A percentile compares a stretch with the other conserved stretches of the same genome.
Evolutionary conservation across 2,329 filamentous ascomycete genomes (phyloP).

Genomic region (Venturiaceae sp.): DNA sequence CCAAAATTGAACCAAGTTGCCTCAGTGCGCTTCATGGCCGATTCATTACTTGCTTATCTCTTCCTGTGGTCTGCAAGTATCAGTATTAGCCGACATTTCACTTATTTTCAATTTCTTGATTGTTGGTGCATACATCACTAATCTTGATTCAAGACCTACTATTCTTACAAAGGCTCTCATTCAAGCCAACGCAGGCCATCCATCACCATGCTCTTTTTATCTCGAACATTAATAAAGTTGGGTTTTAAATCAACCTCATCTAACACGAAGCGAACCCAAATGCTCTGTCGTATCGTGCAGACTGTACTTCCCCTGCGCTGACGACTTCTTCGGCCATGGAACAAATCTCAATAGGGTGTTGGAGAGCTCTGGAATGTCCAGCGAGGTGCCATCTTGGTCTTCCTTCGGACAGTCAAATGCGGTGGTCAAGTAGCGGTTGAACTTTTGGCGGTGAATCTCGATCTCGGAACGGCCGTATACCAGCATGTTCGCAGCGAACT

Average conservation of each 20-base stretch:
- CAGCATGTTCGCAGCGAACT: not conserved
- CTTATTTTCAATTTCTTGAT: not conserved
- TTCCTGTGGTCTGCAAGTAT: conserved; percentile 1
- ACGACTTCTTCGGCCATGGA: not conserved
- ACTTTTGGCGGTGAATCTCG: not conserved
- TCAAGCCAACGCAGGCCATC: not conserved
- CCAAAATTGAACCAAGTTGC: conserved; percentile 3
- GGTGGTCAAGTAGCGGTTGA: not conserved
- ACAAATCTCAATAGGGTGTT: not conserved
- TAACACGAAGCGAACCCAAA: not conserved
- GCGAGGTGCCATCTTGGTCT: not conserved
- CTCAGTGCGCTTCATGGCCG: conserved; percentile 4
- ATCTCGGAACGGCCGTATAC: not conserved
- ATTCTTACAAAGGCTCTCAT: not conserved
- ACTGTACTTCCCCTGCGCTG: not conserved
- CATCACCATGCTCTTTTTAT: too few species aligned
- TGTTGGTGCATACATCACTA: not conserved
- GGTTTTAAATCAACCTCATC: too few species aligned
- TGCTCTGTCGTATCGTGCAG: not conserved
- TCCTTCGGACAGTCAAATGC: not conserved
- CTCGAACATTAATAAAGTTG: too few species aligned
- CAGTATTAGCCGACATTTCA: not conserved
- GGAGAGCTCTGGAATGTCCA: not conserved
- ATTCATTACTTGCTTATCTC: not conserved
- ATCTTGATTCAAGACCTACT: not conserved